Conservation (phyloP, 345 rosid genomes). For the Turnera subulata region DNA sequence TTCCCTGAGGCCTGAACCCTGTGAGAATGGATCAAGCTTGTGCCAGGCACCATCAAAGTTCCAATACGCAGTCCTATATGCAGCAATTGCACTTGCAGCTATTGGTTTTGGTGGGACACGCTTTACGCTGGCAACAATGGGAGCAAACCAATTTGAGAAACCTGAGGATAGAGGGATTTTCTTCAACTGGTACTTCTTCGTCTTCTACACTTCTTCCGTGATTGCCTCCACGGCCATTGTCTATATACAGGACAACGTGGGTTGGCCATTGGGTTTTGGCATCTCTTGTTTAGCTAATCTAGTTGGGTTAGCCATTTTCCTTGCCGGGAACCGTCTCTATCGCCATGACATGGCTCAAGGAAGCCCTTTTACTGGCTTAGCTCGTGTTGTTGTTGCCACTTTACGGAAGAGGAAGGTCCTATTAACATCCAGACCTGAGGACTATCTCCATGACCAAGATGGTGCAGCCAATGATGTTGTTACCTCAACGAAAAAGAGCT, state of each 20-base stretch:
- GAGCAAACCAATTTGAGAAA: constrained; percentile 45
- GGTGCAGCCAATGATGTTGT: not conserved
- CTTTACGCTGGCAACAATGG: constrained; percentile 33
- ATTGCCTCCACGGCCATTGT: constrained; percentile 31
- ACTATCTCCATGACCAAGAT: constrained; percentile 26
- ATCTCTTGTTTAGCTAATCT: constrained; percentile 29
- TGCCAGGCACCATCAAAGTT: constrained; percentile 33
- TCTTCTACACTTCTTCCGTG: constrained; percentile 14
- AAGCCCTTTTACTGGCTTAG: constrained; percentile 40
- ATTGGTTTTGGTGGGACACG: constrained; percentile 36
- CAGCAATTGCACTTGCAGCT: constrained; percentile 30
- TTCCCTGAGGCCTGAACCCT: constrained; percentile 35
- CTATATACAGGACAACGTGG: constrained; percentile 38
- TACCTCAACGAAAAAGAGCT: constrained; percentile 20
- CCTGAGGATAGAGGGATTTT: constrained; percentile 33
- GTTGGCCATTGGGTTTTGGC: constrained; percentile 52
- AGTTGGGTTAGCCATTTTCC: constrained; percentile 28
- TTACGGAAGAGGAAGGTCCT: constrained; percentile 30
- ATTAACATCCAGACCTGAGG: constrained; percentile 24
- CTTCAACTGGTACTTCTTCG: constrained; percentile 49
- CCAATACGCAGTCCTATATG: constrained; percentile 37
- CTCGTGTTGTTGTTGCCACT: constrained; percentile 43
- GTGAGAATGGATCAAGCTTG: constrained; percentile 19
- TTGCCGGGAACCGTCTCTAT: constrained; percentile 37
- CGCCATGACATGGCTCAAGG: constrained; percentile 33